phyloP scores from a whole-genome alignment of 768 basidiomycete genomes.

The Fibroporia radiculosa region DNA sequence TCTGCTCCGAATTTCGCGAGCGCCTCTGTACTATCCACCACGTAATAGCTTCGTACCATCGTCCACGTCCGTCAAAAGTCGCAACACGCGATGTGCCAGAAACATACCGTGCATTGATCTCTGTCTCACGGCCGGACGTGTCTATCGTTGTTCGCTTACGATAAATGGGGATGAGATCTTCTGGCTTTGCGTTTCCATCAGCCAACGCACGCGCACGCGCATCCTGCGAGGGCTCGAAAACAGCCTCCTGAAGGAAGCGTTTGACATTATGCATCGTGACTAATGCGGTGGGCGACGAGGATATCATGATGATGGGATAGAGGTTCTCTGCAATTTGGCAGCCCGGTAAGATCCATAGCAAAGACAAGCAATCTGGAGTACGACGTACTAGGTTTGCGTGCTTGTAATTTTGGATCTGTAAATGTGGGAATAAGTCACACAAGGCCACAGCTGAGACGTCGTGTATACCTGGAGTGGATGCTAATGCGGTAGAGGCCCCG shows the following conservation, averaged over 20 bases:
- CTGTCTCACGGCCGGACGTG: constrained; percentile 52
- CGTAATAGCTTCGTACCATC: constrained; percentile 48
- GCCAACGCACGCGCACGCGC: constrained; percentile 61
- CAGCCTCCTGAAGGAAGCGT: constrained; percentile 83
- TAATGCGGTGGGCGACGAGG: constrained; percentile 88
- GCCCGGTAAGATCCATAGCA: not conserved
- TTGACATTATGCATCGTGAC: constrained; percentile 99
- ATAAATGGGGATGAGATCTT: constrained; percentile 85
- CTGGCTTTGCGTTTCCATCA: constrained; percentile 66
- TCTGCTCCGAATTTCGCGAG: constrained; percentile 87
- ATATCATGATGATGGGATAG: constrained; percentile 96
- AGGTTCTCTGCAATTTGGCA: constrained; percentile 44
- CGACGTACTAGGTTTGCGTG: constrained; percentile 65
- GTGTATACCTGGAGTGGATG: constrained; percentile 33
- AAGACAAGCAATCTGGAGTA: not conserved
- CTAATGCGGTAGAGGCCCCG: constrained; percentile 30
- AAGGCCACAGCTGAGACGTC: not conserved
- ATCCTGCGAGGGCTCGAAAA: constrained; percentile 66
- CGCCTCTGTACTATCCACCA: constrained; percentile 91
- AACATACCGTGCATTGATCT: constrained; percentile 29
- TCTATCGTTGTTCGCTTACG: constrained; percentile 72
- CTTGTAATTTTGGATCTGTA: constrained; percentile 50
- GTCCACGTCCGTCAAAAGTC: not conserved
- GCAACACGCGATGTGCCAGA: not conserved
- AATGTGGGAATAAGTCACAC: not conserved